Conservation (phyloP, 208 protist genomes). For the Hexamita inflata region DNA sequence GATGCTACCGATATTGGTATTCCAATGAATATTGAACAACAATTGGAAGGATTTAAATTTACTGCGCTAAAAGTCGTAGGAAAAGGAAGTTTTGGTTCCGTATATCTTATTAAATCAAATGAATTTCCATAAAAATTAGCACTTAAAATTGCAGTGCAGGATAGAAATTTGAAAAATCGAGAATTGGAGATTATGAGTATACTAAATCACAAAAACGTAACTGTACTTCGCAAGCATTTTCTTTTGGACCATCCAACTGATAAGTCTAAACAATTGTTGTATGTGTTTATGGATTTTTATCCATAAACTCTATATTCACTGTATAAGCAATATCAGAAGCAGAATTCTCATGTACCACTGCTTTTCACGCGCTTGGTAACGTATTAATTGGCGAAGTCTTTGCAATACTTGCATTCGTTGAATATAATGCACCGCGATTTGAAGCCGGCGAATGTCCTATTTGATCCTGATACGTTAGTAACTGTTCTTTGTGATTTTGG, state of each 20-base stretch:
- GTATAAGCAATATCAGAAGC: slow-evolving; percentile 64
- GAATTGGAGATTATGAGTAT: slow-evolving; percentile 83
- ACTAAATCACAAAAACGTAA: slow-evolving; percentile 65
- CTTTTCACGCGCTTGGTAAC: slow-evolving; percentile 56
- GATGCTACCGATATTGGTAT: no score
- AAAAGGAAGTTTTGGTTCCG: neutral
- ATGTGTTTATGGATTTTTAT: slow-evolving; percentile 92
- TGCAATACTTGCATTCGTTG: slow-evolving; percentile 79
- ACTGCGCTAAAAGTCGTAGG: no score
- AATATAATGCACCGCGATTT: slow-evolving; percentile 64
- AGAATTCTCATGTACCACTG: slow-evolving; percentile 58
- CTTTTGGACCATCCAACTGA: slow-evolving; percentile 48
- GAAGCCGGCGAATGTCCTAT: slow-evolving; percentile 46
- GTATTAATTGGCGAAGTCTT: slow-evolving; percentile 80
- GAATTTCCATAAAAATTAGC: neutral
- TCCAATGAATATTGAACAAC: no score
- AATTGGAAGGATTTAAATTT: no score
- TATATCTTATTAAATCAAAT: neutral
- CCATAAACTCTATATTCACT: slow-evolving; percentile 78
- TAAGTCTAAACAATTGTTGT: slow-evolving; percentile 81
- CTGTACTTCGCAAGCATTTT: slow-evolving; percentile 75
- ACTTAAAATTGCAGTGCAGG: neutral
- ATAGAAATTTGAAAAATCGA: slow-evolving; percentile 61
- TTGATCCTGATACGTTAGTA: slow-evolving; percentile 61
- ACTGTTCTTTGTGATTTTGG: slow-evolving; percentile 86